A percentile compares a stretch with the other conserved stretches of the same genome.
Conservation (phyloP, 805 yeast species). For the Candida hispaniensis region DNA sequence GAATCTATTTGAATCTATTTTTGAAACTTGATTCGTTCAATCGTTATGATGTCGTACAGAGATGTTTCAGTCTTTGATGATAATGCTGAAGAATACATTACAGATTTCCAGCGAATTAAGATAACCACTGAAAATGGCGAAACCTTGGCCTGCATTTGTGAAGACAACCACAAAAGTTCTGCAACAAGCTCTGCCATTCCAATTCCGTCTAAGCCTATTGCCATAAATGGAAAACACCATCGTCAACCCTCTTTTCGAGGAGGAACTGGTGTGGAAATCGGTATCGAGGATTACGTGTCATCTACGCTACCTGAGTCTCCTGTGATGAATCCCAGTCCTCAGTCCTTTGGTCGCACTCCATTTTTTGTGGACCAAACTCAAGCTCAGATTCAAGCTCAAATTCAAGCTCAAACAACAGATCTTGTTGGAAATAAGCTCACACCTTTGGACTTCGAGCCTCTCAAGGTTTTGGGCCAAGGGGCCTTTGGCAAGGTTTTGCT, state of each 20-base stretch:
- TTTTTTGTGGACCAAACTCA: slow-evolving; percentile 23
- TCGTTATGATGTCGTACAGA: too few relatives aligned
- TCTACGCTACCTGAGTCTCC: slow-evolving; percentile 6
- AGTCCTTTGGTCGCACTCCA: slow-evolving; percentile 15
- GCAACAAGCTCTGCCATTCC: slow-evolving; percentile 15
- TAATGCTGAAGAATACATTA: slow-evolving; percentile 11
- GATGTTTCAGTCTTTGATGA: too few relatives aligned
- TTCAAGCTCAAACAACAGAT: slow-evolving; percentile 5
- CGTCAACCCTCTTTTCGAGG: slow-evolving; percentile 23
- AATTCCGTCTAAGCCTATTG: slow-evolving; percentile 5
- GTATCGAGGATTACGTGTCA: slow-evolving; percentile 33
- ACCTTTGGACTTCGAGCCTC: slow-evolving; percentile 52
- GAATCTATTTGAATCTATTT: too few relatives aligned
- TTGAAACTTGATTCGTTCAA: too few relatives aligned
- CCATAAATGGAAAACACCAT: slow-evolving; percentile 4
- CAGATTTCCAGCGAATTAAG: slow-evolving; percentile 7
- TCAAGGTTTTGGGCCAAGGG: slow-evolving; percentile 75
- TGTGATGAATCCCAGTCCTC: slow-evolving; percentile 7
- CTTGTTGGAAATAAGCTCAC: slow-evolving; percentile 21
- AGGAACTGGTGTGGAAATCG: slow-evolving; percentile 44
- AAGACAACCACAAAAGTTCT: slow-evolving; percentile 1
- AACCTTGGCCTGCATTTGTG: slow-evolving; percentile 14
- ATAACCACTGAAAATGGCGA: slow-evolving; percentile 13
- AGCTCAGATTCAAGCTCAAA: slow-evolving; percentile 6
- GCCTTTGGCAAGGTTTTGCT: slow-evolving; percentile 80